phyloP scores from a whole-genome alignment of 73 alveolate species.

The Blepharisma japonicum region DNA sequence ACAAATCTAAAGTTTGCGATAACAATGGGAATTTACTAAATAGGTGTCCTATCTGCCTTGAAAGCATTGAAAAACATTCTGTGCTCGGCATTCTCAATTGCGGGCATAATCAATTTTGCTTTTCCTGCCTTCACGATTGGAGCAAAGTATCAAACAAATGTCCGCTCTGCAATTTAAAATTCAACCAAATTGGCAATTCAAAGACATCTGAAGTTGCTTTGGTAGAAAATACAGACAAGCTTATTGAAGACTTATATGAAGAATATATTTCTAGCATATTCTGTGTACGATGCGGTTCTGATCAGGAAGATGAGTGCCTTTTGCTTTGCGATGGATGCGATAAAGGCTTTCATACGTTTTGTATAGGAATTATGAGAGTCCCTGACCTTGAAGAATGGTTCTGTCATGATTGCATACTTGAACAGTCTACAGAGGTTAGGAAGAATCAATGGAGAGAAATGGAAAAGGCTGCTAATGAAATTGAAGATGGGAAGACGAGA shows the following conservation, averaged over 20 bases:
- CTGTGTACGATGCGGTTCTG: background rate
- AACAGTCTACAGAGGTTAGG: background rate
- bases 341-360: constrained; percentile 18
- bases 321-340: constrained; percentile 7
- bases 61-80: no score
- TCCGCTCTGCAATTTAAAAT: constrained; percentile 2
- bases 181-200: background rate
- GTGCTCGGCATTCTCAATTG: background rate
- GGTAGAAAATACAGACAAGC: no score
- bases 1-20: no score
- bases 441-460: no score
- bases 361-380: background rate
- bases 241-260: background rate
- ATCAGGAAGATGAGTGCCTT: background rate
- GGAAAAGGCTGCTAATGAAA: no score
- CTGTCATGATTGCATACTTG: constrained; percentile 7
- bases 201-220: no score
- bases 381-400: constrained; percentile 21
- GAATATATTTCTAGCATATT: background rate
- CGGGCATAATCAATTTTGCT: constrained; percentile 15
- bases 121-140: background rate
- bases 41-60: no score
- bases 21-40: no score
- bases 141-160: constrained; percentile 8
- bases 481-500: no score